Percentiles rank a stretch among this genome's conserved stretches.
phyloP scores from a whole-genome alignment of 1,284 basidiomycete species.

The Sporisorium reilianum region DNA sequence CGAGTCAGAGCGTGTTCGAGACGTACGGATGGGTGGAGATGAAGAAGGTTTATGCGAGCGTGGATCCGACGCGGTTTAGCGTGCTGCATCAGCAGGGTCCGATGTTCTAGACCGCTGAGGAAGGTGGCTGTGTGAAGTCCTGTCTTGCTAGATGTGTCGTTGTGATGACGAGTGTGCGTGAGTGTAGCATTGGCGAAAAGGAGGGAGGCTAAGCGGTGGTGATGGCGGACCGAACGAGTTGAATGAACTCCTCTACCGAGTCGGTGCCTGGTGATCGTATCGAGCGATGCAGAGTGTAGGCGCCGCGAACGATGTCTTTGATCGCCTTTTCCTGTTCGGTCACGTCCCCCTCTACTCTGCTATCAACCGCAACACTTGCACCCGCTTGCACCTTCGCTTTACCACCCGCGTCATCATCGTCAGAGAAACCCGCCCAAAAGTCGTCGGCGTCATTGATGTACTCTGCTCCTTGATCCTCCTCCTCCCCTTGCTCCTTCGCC shows the following conservation, averaged over 20 bases:
- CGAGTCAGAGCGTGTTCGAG: constrained; percentile 29
- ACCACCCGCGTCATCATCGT: constrained; percentile 17
- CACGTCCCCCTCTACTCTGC: not conserved
- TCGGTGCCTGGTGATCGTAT: not conserved
- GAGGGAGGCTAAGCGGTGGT: not conserved
- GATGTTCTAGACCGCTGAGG: constrained; percentile 16
- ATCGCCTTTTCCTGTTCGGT: constrained; percentile 21
- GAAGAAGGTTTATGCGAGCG: constrained; percentile 23
- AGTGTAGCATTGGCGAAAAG: not conserved
- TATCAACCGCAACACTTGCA: not conserved
- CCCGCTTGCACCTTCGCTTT: not conserved
- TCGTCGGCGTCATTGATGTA: constrained; percentile 48
- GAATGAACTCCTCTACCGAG: constrained; percentile 16
- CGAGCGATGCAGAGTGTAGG: constrained; percentile 21
- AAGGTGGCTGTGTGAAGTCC: too few species aligned
- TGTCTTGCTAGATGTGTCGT: too few species aligned
- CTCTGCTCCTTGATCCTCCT: constrained; percentile 18
- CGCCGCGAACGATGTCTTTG: constrained; percentile 32
- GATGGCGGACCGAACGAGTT: constrained; percentile 17
- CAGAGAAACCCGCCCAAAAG: constrained; percentile 45
- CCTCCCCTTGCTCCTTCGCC: not conserved
- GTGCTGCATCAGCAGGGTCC: constrained; percentile 29
- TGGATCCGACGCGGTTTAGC: constrained; percentile 37
- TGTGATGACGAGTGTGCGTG: not conserved
- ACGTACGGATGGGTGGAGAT: constrained; percentile 37